A percentile compares a stretch with the other conserved stretches of the same genome.
These are phyloP conservation scores for Setaria viridis DNA, from an alignment of 202 grass and related monocot genomes.

Conservation along the genomic window DNA sequence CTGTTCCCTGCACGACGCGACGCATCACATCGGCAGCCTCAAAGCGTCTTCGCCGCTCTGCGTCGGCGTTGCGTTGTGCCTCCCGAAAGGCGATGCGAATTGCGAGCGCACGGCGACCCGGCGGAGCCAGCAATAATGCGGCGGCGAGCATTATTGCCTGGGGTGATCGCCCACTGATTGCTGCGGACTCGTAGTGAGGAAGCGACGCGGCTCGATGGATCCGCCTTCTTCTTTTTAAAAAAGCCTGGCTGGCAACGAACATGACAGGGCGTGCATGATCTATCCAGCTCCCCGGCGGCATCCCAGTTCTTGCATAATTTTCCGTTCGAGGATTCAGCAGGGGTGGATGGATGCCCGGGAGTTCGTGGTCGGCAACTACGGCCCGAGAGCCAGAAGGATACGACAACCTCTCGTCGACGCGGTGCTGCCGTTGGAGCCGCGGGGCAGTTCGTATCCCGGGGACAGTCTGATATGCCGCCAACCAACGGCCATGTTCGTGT, in stretches of 20 bases:
- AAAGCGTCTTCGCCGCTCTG: background rate
- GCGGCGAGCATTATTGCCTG: slow-evolving; percentile 22
- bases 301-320: background rate
- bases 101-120: background rate
- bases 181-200: slow-evolving; percentile 45
- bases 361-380: slow-evolving; percentile 54
- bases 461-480: background rate
- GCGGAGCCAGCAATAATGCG: slow-evolving; percentile 43
- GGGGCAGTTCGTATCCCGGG: slow-evolving; percentile 7
- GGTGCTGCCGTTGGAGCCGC: background rate
- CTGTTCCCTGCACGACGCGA: slow-evolving; percentile 11
- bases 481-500: slow-evolving; percentile 12
- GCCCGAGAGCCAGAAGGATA: background rate
- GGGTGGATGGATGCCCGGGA: background rate
- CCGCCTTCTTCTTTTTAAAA: slow-evolving; percentile 19
- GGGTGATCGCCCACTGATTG: slow-evolving; percentile 32
- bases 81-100: background rate
- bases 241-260: slow-evolving; percentile 52
- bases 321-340: background rate
- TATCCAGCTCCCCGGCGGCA: slow-evolving; percentile 30
- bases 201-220: background rate
- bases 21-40: background rate
- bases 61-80: background rate
- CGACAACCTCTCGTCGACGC: slow-evolving; percentile 19
- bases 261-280: slow-evolving; percentile 36